Evolutionary conservation across 2,329 filamentous ascomycete genomes (phyloP), one percentile per base, ranked within the genome.

Genomic region (Epichloe uncinata): DNA sequence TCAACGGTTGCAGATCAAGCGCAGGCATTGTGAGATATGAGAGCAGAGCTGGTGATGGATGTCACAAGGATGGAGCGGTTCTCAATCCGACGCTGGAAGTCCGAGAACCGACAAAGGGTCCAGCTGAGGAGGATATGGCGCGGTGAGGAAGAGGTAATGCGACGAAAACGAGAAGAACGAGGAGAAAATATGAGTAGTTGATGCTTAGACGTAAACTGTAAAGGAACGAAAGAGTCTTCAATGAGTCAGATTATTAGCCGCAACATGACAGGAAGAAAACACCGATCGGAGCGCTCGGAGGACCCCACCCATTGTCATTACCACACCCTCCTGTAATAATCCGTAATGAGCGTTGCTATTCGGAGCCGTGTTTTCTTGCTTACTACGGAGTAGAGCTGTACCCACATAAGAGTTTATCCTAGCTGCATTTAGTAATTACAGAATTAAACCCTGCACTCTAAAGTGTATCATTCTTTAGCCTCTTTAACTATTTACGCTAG

Each of bases 1-100:
- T 64, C 52, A 70, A 63, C 49, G 68, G 64, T 50, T 61, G 59
- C 59, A 69, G 66, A 46, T 70, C 65, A 54, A 66, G 57, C 57
- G 65, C 67, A 53, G 70, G 64, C 70, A 73, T 72, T 44, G 48
- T 66, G 54, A 41, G 6, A 5, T n/a, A 18, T 41, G 4, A 16
- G 38, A 12, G 40, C 11, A n/a, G 40, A 36, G 34, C 18, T 35
- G 8, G 43, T 42, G 18, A 42, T 30, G 9, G 30, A 30, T 11
- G 9, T 42, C 40, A 42, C 40, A 6, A 18, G 12, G 16, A 18
- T 42, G 40, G 8, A 30, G 9, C 18, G 18, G 0, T 37, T 37
- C 36, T 37, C 36, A 11, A 37, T 37, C 45, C 9, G 42, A 22
- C n/a, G 34, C 5, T 40, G 4, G 5, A 12, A 22, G 40, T 47